These are phyloP conservation scores for Yamadazyma taylorii DNA, from an alignment of 1,139 yeast species.

Conservation along the genomic window DNA sequence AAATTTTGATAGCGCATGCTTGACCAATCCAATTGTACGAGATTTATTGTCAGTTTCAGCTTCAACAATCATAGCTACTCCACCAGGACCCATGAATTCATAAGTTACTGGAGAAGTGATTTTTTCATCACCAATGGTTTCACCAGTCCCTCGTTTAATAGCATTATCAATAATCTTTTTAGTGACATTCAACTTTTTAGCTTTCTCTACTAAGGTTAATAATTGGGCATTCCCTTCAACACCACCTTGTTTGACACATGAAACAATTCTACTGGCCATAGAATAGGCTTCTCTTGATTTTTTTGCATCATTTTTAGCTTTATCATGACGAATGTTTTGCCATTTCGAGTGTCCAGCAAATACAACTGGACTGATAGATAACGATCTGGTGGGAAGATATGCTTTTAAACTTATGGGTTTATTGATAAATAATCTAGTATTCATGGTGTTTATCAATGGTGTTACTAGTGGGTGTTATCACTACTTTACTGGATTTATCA, in stretches of 20 bases:
- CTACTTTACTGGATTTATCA: too few species aligned
- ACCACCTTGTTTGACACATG: conserved; percentile 62
- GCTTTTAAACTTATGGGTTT: too few species aligned
- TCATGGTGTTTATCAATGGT: too few species aligned
- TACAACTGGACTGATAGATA: not conserved
- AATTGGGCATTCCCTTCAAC: conserved; percentile 69
- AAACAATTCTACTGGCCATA: conserved; percentile 69
- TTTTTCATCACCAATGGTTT: conserved; percentile 33
- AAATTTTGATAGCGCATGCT: conserved; percentile 71
- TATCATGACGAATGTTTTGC: conserved; percentile 93
- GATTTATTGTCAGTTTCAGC: conserved; percentile 88
- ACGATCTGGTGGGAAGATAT: too few species aligned
- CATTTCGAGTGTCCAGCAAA: conserved; percentile 87
- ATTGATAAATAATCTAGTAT: too few species aligned
- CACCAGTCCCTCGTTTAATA: conserved; percentile 78
- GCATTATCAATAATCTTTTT: conserved; percentile 87
- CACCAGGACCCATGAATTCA: conserved; percentile 93
- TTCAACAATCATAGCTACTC: conserved; percentile 80
- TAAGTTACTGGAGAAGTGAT: conserved; percentile 51
- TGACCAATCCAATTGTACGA: conserved; percentile 73
- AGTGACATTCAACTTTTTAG: conserved; percentile 73
- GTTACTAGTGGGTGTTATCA: too few species aligned
- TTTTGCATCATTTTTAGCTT: conserved; percentile 87
- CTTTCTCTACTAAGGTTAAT: conserved; percentile 74
- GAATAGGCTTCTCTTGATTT: conserved; percentile 70